Evolutionary conservation across 768 basidiomycete genomes (phyloP).

Genomic region (Boletus patriciae): DNA sequence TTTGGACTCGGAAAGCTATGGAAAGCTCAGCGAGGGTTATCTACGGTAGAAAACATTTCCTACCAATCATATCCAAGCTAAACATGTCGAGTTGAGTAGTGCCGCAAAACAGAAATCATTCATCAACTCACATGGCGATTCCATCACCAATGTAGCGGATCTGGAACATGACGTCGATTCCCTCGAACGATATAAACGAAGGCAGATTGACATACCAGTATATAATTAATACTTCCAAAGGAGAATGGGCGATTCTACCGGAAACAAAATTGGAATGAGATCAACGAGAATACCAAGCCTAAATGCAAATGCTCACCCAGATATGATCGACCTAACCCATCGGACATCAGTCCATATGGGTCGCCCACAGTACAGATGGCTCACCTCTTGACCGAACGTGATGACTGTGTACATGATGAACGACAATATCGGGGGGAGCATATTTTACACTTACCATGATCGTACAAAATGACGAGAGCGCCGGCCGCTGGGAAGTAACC

Average conservation of each 20-base stretch:
- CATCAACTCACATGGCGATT: constrained; percentile 17
- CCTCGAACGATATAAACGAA: neutral
- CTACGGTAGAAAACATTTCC: neutral
- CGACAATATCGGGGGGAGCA: neutral
- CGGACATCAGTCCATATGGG: neutral
- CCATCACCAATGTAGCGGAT: constrained; percentile 27
- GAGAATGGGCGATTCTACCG: constrained; percentile 3
- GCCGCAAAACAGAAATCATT: neutral
- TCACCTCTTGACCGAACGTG: constrained; percentile 19
- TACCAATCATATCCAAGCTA: constrained; percentile 20
- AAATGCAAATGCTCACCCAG: constrained; percentile 15
- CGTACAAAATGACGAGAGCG: constrained; percentile 15
- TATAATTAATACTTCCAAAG: constrained; percentile 21
- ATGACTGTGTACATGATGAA: constrained; percentile 6
- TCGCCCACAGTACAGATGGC: neutral
- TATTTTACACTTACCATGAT: constrained; percentile 14
- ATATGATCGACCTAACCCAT: constrained; percentile 17
- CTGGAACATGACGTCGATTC: neutral
- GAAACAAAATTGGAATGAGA: neutral
- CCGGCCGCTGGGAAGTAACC: constrained; percentile 4
- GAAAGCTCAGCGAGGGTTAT: neutral
- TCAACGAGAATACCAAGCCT: neutral
- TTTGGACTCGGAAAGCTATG: constrained; percentile 12
- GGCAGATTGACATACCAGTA: constrained; percentile 17
- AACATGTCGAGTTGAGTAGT: neutral